Conservation (phyloP, 768 basidiomycete genomes). For the Tulasnella sp. region DNA sequence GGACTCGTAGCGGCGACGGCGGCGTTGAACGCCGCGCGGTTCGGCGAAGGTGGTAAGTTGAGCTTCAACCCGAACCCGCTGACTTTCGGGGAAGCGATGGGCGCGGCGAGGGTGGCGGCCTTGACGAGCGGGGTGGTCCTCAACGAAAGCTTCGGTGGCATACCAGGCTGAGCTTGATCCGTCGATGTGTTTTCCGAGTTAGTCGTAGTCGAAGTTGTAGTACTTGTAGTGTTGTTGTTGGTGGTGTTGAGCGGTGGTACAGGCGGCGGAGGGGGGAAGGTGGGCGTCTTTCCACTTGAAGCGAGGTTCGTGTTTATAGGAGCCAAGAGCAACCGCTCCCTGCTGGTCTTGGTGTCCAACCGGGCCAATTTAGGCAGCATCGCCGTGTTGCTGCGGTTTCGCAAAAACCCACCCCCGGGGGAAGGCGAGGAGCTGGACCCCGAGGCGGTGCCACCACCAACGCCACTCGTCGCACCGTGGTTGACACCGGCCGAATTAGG, state of each 20-base stretch:
- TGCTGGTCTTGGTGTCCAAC: background rate
- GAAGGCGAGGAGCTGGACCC: background rate
- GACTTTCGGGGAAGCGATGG: conserved; percentile 1
- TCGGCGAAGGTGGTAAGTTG: conserved; percentile 3
- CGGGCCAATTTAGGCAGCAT: conserved; percentile 8
- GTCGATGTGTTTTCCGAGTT: background rate
- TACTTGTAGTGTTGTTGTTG: background rate
- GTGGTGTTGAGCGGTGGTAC: background rate
- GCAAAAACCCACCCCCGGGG: background rate
- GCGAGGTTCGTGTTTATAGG: conserved; percentile 11
- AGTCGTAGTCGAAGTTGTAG: too few species aligned
- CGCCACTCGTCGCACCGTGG: background rate
- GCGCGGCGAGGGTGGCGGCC: conserved; percentile 10
- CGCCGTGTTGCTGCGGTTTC: conserved; percentile 1
- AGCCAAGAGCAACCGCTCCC: background rate
- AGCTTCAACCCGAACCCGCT: background rate
- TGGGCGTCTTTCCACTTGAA: background rate
- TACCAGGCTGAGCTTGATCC: background rate
- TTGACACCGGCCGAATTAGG: background rate
- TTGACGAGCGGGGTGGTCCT: conserved; percentile 11
- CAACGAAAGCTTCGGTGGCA: conserved; percentile 16
- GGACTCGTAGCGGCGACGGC: background rate
- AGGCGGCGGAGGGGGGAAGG: background rate
- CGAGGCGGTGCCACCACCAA: background rate
- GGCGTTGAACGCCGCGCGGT: background rate